Conservation (phyloP, 441 rosid genomes). For the Croton setiger region DNA sequence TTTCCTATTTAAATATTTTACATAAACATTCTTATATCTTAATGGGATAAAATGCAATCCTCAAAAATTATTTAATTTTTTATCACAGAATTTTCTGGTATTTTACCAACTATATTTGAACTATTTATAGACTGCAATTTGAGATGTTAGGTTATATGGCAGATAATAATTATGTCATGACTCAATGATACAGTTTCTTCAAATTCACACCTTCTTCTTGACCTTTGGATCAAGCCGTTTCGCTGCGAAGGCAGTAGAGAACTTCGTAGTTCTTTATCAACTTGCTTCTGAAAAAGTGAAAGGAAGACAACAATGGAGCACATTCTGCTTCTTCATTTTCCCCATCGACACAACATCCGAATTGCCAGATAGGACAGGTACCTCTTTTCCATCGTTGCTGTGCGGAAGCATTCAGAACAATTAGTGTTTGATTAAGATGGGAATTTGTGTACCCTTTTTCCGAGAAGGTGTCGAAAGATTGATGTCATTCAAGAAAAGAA, state of each 20-base stretch:
- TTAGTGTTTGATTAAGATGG: too few species aligned
- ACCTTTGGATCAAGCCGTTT: constrained; percentile 1
- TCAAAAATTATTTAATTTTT: too few species aligned
- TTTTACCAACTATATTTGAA: too few species aligned
- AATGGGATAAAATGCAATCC: too few species aligned
- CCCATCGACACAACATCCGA: background rate
- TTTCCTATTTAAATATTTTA: too few species aligned
- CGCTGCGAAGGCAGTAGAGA: background rate
- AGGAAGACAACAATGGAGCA: background rate
- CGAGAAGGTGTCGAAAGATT: too few species aligned
- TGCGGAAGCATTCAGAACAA: too few species aligned
- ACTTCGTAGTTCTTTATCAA: background rate
- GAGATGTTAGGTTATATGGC: constrained; percentile 33
- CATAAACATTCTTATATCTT: too few species aligned
- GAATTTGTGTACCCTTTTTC: too few species aligned
- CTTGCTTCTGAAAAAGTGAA: background rate
- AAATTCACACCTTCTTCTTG: background rate
- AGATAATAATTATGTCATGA: constrained; percentile 18
- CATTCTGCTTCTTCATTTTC: background rate
- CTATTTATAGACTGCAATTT: too few species aligned
- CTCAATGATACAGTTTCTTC: background rate
- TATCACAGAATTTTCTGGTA: too few species aligned
- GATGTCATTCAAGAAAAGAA: constrained; percentile 2
- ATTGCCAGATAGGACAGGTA: background rate
- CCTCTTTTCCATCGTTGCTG: background rate